phyloP scores from a whole-genome alignment of 345 rosid genomes.

The Stellera chamaejasme region DNA sequence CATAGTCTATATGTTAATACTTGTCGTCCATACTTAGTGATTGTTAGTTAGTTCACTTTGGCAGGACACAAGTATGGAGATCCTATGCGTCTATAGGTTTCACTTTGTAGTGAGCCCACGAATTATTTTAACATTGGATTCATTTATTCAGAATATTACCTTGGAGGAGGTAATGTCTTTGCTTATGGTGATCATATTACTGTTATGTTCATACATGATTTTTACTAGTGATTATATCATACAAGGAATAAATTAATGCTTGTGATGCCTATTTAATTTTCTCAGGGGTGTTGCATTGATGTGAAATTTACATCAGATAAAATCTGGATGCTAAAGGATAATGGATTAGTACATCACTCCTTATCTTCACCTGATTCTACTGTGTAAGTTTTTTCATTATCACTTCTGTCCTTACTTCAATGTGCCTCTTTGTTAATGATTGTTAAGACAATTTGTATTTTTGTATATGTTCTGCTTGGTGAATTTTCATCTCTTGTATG shows the following conservation, averaged over 20 bases:
- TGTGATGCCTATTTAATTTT: constrained; percentile 16
- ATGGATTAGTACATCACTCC: constrained; percentile 44
- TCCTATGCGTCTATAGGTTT: constrained; percentile 43
- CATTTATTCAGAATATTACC: constrained; percentile 44
- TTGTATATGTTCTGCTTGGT: neutral
- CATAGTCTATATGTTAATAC: constrained; percentile 4
- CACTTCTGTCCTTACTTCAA: too few relatives aligned
- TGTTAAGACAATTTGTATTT: neutral
- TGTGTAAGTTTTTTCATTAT: constrained; percentile 43
- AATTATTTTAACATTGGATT: constrained; percentile 36
- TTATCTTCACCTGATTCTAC: constrained; percentile 26
- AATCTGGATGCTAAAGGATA: constrained; percentile 64
- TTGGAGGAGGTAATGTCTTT: constrained; percentile 51
- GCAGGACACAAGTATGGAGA: constrained; percentile 56
- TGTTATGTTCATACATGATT: too few relatives aligned
- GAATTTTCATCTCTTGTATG: too few relatives aligned
- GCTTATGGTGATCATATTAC: neutral
- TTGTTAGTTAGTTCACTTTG: constrained; percentile 13
- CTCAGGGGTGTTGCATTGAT: constrained; percentile 70
- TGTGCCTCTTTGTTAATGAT: neutral
- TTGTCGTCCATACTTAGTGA: constrained; percentile 4
- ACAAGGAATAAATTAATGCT: too few relatives aligned
- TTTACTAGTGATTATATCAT: too few relatives aligned
- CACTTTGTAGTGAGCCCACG: constrained; percentile 35
- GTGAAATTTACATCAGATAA: constrained; percentile 58